Conservation (phyloP, 768 basidiomycete genomes). For the Tricholoma flavovirens region DNA sequence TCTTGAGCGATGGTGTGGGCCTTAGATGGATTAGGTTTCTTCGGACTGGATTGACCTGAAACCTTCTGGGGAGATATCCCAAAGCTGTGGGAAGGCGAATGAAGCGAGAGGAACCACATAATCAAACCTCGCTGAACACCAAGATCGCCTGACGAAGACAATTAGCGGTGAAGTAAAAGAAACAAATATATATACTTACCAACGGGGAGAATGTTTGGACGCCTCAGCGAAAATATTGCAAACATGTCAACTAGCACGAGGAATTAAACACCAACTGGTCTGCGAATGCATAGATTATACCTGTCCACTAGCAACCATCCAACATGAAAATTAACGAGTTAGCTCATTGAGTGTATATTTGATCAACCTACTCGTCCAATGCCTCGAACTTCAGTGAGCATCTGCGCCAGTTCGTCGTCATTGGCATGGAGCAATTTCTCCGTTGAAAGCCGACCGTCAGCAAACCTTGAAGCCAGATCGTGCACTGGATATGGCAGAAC, state of each 20-base stretch:
- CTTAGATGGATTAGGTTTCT: slow-evolving; percentile 2
- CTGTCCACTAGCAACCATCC: slow-evolving; percentile 48
- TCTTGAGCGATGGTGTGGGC: slow-evolving; percentile 12
- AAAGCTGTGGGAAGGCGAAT: slow-evolving; percentile 46
- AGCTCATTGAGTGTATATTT: too few relatives aligned
- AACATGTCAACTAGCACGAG: slow-evolving; percentile 77
- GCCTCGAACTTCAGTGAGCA: slow-evolving; percentile 73
- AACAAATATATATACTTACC: slow-evolving; percentile 17
- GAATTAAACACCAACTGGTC: background rate
- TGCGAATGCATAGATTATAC: slow-evolving; percentile 24
- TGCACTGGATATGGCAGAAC: slow-evolving; percentile 41
- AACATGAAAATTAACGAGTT: background rate
- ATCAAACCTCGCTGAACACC: slow-evolving; percentile 75
- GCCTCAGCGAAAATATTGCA: slow-evolving; percentile 78
- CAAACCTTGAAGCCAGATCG: slow-evolving; percentile 75
- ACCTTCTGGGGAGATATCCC: slow-evolving; percentile 49
- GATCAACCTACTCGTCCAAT: slow-evolving; percentile 58
- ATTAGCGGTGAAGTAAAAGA: background rate
- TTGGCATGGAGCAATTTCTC: slow-evolving; percentile 61
- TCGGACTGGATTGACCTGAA: slow-evolving; percentile 10
- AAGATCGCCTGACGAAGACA: slow-evolving; percentile 54
- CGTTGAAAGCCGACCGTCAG: slow-evolving; percentile 73
- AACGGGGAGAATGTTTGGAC: slow-evolving; percentile 69
- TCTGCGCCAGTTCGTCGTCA: slow-evolving; percentile 71
- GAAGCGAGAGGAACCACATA: slow-evolving; percentile 62